Evolutionary conservation across 345 rosid genomes (phyloP), one percentile per base, ranked within the genome.

Genomic region (Salix arbutifolia): DNA sequence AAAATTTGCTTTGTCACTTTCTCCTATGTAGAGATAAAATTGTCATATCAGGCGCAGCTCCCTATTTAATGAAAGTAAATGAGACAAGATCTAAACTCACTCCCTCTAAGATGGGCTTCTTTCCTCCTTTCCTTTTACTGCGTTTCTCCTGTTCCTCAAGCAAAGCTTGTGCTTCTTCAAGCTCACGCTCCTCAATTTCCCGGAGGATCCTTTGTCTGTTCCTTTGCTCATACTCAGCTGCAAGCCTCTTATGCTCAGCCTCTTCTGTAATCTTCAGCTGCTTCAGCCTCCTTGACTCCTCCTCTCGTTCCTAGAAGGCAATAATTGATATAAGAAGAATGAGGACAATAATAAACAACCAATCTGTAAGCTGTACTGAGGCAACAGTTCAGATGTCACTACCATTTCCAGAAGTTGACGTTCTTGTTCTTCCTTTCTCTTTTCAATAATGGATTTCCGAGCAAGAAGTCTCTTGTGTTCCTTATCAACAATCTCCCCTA

Each of bases 341-440:
- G n/a, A 19, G 17, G 12, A 13, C 25, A 12, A 65, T 50, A 31
- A 19, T 35, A 12, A 74, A 21, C 66, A 18, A 76, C 28, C 67
- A 65, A 70, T 69, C 53, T 17, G 25, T 44, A 72, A 58, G 48
- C 30, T 56, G 42, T n/a, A 18, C 46, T 10, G 64, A 23, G 64
- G 60, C n/a, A 26, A 19, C 42, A 66, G 8, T 72, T 33, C 1
- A 72, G 23, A 78, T 31, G 30, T 17, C 53, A 82, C 28, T 89
- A 92, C 99, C 96, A 92, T 84, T 88, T 92, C 98, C 78, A 91
- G 74, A 70, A 91, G 96, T 79, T 96, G 97, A 7, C 94, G 92
- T 78, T 96, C 99, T 77, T 91, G 97, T 70, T 96, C 98, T 82
- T 96, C 99, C 86, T 96, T 96, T 74, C 98, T 88, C 82, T 94